Conservation (phyloP, 371 early-diverging fungal genomes). For the Cokeromyces recurvatus region DNA sequence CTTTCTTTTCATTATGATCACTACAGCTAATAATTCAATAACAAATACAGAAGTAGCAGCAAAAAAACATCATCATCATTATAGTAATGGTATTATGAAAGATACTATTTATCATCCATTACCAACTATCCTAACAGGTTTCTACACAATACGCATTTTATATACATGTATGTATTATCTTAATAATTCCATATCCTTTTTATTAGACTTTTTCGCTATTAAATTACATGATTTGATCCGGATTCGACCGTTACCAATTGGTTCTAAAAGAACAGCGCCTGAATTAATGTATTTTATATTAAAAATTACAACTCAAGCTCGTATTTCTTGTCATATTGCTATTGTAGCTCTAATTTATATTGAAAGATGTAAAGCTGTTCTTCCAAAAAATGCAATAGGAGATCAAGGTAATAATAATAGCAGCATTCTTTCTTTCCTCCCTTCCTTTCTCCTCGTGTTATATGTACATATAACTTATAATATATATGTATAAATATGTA, state of each 20-base stretch:
- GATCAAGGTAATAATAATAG: conserved; percentile 18
- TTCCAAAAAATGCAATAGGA: conserved; percentile 30
- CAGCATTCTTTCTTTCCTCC: too few species aligned
- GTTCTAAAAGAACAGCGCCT: conserved; percentile 19
- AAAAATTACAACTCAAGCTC: conserved; percentile 20
- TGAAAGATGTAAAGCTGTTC: conserved; percentile 23
- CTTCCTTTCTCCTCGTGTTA: neutral
- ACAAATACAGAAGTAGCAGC: too few species aligned
- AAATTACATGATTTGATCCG: conserved; percentile 28
- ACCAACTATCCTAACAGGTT: conserved; percentile 17
- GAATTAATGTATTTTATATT: conserved; percentile 28
- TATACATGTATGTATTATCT: neutral
- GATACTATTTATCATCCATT: conserved; percentile 15
- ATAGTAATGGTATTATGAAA: too few species aligned
- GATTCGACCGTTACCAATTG: conserved; percentile 16
- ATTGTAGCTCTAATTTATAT: conserved; percentile 29
- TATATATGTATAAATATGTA: neutral
- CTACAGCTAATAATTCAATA: too few species aligned
- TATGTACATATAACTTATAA: too few species aligned
- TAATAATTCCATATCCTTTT: conserved; percentile 2
- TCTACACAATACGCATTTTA: neutral
- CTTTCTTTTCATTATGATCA: too few species aligned
- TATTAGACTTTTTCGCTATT: conserved; percentile 27
- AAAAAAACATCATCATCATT: too few species aligned
- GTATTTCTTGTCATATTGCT: conserved; percentile 27